Base-by-base conservation (phyloP, 768 basidiomycete species). In the Tricholoma matsutake region DNA sequence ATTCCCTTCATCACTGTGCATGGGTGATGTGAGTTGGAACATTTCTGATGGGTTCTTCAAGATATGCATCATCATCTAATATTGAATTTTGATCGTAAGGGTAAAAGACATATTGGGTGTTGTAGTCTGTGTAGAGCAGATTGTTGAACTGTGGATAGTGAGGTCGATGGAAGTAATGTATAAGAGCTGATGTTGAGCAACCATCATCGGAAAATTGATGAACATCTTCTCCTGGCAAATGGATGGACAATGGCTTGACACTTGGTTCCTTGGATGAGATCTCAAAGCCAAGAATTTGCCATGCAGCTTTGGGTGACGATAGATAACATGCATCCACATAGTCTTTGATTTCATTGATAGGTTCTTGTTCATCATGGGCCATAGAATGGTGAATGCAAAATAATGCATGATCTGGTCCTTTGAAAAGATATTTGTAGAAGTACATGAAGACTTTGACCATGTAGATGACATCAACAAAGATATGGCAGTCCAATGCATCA, bases 381-480 rank as follows among this genome's bases (percentile, higher is more conserved):
- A 3, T 16, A 14, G 8, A 14, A 37, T 43, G 31, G 35, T 34
- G 47, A 58, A 60, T 29, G 6, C 11, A 13, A 16, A 54, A 63
- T 25, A 9, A 22, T 2, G 58, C 22, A 28, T 39, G 39, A 35
- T 63, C 51, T 10, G 61, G 58, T 20, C 61, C 61, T 59, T 63
- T 63, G 53, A 34, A 49, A 25, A 63, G 20, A 32, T 63, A 63
- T 37, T 63, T 63, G 49, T 56, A 61, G 4, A 63, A 54, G 51
- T 60, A 63, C 39, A 41, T 53, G 43, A 63, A 63, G 34, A 63
- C 31, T n/a, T 0, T 4, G 1, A 53, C 25, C 14, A 54, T 62
- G 20, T 29, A 54, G 0, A 54, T 18, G n/a, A 61, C 35, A 10
- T 60, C 53, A 32, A 60, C 35, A 22, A 39, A 31, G 20, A 60